Percentiles rank a stretch among this genome's conserved stretches.
Conservation (phyloP, 2,329 filamentous ascomycete genomes). For the Stachybotrys elegans region DNA sequence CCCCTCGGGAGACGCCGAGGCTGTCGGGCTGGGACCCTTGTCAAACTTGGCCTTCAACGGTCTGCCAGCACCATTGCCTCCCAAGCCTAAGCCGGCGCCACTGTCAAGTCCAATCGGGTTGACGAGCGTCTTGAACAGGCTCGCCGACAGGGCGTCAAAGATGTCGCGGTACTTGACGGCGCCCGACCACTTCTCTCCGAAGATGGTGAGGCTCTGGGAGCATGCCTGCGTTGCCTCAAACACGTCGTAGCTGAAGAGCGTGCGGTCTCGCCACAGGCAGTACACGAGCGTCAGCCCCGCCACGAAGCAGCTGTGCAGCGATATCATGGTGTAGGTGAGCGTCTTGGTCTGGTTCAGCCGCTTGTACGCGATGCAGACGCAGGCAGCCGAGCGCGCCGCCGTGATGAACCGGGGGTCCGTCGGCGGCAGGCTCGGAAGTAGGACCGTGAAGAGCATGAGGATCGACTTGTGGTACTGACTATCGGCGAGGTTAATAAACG, state of each 20-base stretch:
- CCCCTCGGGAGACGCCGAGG: not conserved
- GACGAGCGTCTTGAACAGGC: constrained; percentile 17
- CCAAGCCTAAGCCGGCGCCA: constrained; percentile 1
- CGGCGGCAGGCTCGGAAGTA: constrained; percentile 15
- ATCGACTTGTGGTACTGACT: constrained; percentile 20
- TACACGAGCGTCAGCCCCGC: constrained; percentile 22
- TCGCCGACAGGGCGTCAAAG: constrained; percentile 19
- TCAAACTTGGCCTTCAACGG: not conserved
- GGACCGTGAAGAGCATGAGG: constrained; percentile 16
- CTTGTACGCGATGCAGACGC: constrained; percentile 23
- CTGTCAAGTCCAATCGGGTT: constrained; percentile 2
- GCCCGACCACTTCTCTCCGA: constrained; percentile 21
- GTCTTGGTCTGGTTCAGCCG: constrained; percentile 22
- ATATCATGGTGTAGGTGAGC: constrained; percentile 22
- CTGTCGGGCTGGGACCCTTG: not conserved
- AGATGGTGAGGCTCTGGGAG: constrained; percentile 20
- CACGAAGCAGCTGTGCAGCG: constrained; percentile 23
- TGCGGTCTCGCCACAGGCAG: constrained; percentile 19
- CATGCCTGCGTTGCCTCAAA: constrained; percentile 21
- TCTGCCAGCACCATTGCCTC: too few species aligned
- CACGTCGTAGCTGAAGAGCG: constrained; percentile 17
- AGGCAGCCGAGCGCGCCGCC: constrained; percentile 11
- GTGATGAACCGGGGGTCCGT: constrained; percentile 16
- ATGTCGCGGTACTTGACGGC: constrained; percentile 23
- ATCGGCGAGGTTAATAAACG: not conserved